phyloP scores from a whole-genome alignment of 768 basidiomycete species.

The Trametes cinnabarina region DNA sequence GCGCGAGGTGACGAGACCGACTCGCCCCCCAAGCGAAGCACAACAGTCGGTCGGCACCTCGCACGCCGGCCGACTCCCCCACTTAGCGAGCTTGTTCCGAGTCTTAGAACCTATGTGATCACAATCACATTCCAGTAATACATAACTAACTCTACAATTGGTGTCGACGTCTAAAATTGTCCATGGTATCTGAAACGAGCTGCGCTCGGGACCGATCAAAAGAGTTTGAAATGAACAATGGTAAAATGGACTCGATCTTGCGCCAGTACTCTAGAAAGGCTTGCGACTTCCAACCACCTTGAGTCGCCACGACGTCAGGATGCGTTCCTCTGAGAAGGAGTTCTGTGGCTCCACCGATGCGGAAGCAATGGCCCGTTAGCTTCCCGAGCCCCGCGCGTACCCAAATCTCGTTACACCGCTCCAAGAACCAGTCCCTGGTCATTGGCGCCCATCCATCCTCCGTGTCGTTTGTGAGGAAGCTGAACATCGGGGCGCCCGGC shows the following conservation, averaged over 20 bases:
- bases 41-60: neutral
- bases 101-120: no score
- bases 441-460: conserved; percentile 2
- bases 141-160: no score
- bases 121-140: no score
- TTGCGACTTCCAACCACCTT: conserved; percentile 24
- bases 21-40: conserved; percentile 1
- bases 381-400: neutral
- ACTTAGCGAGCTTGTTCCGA: neutral
- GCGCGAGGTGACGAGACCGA: conserved; percentile 2
- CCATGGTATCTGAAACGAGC: neutral
- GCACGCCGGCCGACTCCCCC: neutral
- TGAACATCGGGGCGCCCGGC: neutral
- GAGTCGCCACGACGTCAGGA: conserved; percentile 21
- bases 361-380: conserved; percentile 22
- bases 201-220: neutral
- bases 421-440: conserved; percentile 11
- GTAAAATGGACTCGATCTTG: conserved; percentile 14
- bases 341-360: conserved; percentile 26
- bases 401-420: conserved; percentile 17
- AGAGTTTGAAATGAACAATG: conserved; percentile 9
- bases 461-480: neutral
- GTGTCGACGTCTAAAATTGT: neutral
- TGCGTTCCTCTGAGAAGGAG: conserved; percentile 18
- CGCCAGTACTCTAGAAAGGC: conserved; percentile 29